These are phyloP conservation scores for Calonectria montana DNA, from an alignment of 2,329 filamentous ascomycete species.

Conservation along the genomic window DNA sequence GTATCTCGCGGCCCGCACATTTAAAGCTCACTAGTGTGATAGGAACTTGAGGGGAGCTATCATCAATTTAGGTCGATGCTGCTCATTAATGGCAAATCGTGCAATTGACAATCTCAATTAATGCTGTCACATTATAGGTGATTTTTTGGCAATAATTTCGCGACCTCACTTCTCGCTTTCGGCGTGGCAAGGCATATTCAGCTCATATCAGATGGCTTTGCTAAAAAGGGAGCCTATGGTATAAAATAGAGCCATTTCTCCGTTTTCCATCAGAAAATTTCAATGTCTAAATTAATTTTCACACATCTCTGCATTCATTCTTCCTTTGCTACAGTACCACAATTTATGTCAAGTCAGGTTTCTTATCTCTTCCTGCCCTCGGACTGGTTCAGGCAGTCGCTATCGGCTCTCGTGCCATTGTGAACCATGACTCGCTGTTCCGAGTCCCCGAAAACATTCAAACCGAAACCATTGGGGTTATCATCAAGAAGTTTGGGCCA, in stretches of 20 bases:
- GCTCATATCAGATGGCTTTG: too few relatives aligned
- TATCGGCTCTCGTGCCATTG: slow-evolving; percentile 28
- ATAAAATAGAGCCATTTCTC: neutral
- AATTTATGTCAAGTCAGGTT: neutral
- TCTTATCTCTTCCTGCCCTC: neutral
- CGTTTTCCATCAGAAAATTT: neutral
- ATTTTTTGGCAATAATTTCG: neutral
- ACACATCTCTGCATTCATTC: neutral
- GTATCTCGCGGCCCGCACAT: neutral
- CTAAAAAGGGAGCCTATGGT: too few relatives aligned
- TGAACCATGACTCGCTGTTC: slow-evolving; percentile 41
- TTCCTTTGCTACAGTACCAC: neutral
- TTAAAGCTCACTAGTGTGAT: neutral
- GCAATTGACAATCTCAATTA: neutral
- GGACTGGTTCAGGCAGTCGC: neutral
- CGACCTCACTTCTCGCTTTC: neutral
- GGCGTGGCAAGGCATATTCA: too few relatives aligned
- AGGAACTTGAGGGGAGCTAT: neutral
- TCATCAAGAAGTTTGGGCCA: slow-evolving; percentile 46
- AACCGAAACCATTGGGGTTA: slow-evolving; percentile 33
- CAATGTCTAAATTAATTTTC: neutral
- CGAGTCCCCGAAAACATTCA: slow-evolving; percentile 42
- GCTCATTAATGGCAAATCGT: too few relatives aligned
- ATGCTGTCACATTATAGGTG: neutral
- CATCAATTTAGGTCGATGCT: too few relatives aligned